Conservation (phyloP, 1,284 basidiomycete genomes). For the Ganoderma lucidum region DNA sequence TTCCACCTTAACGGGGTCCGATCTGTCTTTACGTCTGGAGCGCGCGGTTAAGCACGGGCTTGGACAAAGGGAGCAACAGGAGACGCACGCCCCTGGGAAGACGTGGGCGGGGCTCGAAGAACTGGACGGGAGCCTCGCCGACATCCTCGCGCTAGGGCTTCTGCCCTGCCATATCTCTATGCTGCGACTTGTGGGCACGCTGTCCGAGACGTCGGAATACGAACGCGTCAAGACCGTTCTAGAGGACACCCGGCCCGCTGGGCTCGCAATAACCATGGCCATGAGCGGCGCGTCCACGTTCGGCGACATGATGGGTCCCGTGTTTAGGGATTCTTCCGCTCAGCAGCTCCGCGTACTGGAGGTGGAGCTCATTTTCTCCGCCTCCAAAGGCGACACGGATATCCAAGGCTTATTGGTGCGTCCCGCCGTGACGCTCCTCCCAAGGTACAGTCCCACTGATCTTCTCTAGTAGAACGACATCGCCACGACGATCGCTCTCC, state of each 20-base stretch:
- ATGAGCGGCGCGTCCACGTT: background rate
- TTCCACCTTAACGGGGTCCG: no score
- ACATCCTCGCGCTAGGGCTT: background rate
- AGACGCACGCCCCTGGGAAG: background rate
- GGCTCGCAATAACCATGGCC: conserved; percentile 1
- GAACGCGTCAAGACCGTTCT: background rate
- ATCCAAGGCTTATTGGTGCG: background rate
- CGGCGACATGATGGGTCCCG: background rate
- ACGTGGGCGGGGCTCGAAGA: conserved; percentile 3
- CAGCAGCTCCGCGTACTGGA: conserved; percentile 17
- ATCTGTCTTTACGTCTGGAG: background rate
- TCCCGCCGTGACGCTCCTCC: background rate
- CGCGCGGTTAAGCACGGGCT: background rate
- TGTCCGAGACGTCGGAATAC: background rate
- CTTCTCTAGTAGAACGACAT: conserved; percentile 13
- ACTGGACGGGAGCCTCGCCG: background rate
- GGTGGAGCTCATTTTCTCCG: conserved; percentile 19
- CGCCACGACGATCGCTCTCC: background rate
- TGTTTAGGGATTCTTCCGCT: conserved; percentile 6
- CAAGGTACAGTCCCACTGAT: no score
- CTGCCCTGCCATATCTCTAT: background rate
- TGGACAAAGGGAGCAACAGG: background rate
- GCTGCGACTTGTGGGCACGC: background rate
- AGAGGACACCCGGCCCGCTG: background rate
- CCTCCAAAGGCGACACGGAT: conserved; percentile 7